Evolutionary conservation across 148 eudicot genomes (phyloP).

Genomic region (Rhododendron ferrugineum): DNA sequence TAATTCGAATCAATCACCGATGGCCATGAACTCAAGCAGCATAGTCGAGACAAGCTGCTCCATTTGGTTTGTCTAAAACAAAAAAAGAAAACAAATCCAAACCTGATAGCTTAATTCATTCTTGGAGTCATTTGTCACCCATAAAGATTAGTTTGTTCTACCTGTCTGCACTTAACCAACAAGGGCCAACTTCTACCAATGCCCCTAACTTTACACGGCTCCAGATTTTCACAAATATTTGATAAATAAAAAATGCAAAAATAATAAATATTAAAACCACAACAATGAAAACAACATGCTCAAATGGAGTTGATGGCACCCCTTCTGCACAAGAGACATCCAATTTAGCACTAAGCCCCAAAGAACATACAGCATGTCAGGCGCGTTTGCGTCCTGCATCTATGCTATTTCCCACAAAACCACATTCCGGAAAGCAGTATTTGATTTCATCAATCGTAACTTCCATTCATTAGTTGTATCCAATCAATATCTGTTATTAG

Average conservation of each 20-base stretch:
- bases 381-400: too few relatives aligned
- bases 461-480: background rate
- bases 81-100: too few relatives aligned
- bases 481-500: background rate
- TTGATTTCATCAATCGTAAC: background rate
- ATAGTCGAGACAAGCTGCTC: too few relatives aligned
- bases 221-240: background rate
- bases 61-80: too few relatives aligned
- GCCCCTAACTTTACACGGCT: background rate
- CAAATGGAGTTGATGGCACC: background rate
- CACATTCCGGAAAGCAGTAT: background rate
- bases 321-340: background rate
- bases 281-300: background rate
- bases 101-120: background rate
- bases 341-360: background rate
- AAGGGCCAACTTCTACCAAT: background rate
- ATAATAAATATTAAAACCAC: too few relatives aligned
- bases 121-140: background rate
- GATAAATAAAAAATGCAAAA: background rate
- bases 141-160: background rate
- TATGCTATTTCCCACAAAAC: background rate
- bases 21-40: too few relatives aligned
- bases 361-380: background rate
- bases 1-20: too few relatives aligned
- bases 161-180: background rate